Base-by-base conservation (phyloP, 164 flowering plant genomes). In the Magnolia kwangsiensis region DNA sequence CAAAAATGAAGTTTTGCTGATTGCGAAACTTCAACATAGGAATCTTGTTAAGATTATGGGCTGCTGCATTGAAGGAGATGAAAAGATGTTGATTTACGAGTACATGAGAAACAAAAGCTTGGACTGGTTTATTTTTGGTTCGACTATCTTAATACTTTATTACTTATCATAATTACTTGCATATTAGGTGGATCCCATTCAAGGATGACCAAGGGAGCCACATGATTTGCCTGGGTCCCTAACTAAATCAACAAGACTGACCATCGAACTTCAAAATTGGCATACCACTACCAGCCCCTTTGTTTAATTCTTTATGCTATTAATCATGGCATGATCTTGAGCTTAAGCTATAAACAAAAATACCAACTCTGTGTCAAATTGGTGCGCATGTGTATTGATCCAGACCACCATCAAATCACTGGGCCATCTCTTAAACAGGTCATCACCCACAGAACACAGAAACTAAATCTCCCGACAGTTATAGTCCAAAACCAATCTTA, bases 171-270 rank as follows among this genome's bases (percentile, higher is more conserved):
- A 24, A 24, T 24, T 84, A 13, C 83, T 85, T 4, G 55, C 83
- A 19, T 84, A 87, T 69, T 87, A 86, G 67, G 86, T 67, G 65
- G 45, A 83, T 78, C 68, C 80, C 19, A 86, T 84, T 51, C 63
- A 50, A 20, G 83, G 85, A 73, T 81, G 84, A 13, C 45, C 45
- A 55, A 10, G 61, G 61, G 84, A 83, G 51, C 18, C 23, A 1
- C n/a, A 81, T 58, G 51, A 83, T 4, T 84, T 83, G 49, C 84
- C 84, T 83, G 50, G 0, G 29, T 20, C 51, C 55, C 61, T 7
- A 8, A 11, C 61, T 55, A 16, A 10, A 24, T 24, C 27, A 24
- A 24, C 11, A 55, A 16, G 9, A 16, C 61, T 55, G 61, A 55
- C 13, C 9, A 2, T 8, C 3, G 16, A 16, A 58, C 21, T 1